Evolutionary conservation across 2,329 filamentous ascomycete species (phyloP), one percentile per base, ranked within the genome.

Genomic region (Neopestalotiopsis rosae): DNA sequence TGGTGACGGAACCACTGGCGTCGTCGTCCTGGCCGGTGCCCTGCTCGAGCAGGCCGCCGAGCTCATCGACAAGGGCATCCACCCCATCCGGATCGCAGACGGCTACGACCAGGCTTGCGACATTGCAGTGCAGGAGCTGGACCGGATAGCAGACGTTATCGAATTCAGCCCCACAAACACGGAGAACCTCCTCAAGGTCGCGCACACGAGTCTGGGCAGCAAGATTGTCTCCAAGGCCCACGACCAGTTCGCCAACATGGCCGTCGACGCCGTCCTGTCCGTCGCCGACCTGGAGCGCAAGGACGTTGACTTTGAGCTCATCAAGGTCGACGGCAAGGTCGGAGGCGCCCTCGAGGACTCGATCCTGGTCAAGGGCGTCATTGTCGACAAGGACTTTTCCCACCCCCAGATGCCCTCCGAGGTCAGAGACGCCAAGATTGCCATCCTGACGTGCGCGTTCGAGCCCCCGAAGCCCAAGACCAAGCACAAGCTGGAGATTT

Each of bases 401-500:
- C 96, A 99, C 82, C 96, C 96, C 13, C 96, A 99, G 85, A 99
- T 99, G 96, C 96, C 96, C 12, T 93, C 92, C 65, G 94, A 98
- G 83, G 95, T 99, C 72, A 89, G 87, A 76, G 94, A 99, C 82
- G 97, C 96, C 79, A 98, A 98, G 87, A 91, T 99, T 78, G 96
- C 96, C 75, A 99, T 99, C 77, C 86, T 99, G 70, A 99, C 96
- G 65, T 99, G 96, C 81, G 94, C 96, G 4, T 99, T 99, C 79
- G 96, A 99, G 85, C 96, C 96, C 40, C 96, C 96, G 65, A 99
- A 99, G 88, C 96, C 96, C 74, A 99, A 99, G 90, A 99, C 96
- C 62, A 99, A 99, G 89, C 96, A 99, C 85, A 97, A 98, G 87
- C 89, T 99, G 71, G 96, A 99, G 79, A 99, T 99, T 79, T 96